Base-by-base conservation (phyloP, 257 asterid genomes). In the Misopates orontium region DNA sequence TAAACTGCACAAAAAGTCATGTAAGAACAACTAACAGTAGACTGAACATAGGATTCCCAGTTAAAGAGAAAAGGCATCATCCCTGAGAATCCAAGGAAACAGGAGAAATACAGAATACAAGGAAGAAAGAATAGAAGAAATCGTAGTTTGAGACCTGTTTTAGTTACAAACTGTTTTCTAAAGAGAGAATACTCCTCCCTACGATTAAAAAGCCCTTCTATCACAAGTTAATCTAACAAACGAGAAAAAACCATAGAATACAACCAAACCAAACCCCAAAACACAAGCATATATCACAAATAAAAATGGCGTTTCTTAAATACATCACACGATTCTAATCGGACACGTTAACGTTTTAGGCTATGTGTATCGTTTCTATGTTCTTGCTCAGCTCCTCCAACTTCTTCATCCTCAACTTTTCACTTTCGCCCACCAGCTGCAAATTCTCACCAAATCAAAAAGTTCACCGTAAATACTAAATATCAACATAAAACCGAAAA, bases 351-450 rank as follows among this genome's bases (percentile, higher is more conserved):
- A 74, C 17, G 12, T 50, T 71, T 80, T 65, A 82, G 71, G 79
- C 77, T 39, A 58, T 56, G 71, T 62, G 79, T 73, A 83, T 75
- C 9, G 90, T 82, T 81, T 94, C 97, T 74, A 90, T 80, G 89
- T 90, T 94, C 96, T 94, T 94, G 97, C 95, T 88, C 84, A 94
- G 93, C 85, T 94, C 99, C 78, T 90, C 99, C 90, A 94, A 73
- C 72, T 94, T 94, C 87, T 85, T 90, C 91, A 94, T 60, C 87
- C 99, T 91, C 85, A 82, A 32, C 66, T 78, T 81, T 81, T 94
- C 99, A 18, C 99, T 94, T 70, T 94, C 99, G 0, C 95, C 61
- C 71, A 86, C 95, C 85, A 94, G 85, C 99, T 94, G 93, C 80
- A 53, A 3, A 13, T 62, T 24, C 22, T 66, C 58, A 60, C 17